A percentile compares a stretch with the other conserved stretches of the same genome.
These are phyloP conservation scores for Buddleja alternifolia DNA, from an alignment of 257 asterid genomes.

Conservation along the genomic window DNA sequence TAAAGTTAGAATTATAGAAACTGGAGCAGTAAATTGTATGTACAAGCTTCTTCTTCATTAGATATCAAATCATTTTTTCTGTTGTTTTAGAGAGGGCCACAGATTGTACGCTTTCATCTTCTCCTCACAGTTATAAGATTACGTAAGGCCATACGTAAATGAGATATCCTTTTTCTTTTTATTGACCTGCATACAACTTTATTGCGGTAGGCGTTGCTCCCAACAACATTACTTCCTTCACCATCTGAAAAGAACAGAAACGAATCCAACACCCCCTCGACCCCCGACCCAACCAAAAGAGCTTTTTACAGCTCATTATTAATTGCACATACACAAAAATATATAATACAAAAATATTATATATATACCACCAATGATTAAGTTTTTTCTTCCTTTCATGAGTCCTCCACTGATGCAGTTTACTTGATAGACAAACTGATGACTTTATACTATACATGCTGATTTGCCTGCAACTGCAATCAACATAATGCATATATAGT, in stretches of 20 bases:
- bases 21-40: background rate
- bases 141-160: background rate
- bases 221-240: background rate
- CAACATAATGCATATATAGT: too few species aligned
- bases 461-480: too few species aligned
- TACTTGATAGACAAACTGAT: too few species aligned
- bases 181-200: background rate
- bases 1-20: background rate
- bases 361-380: too few species aligned
- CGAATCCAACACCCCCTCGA: background rate
- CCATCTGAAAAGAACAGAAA: background rate
- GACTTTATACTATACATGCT: too few species aligned
- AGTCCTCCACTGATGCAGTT: too few species aligned
- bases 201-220: constrained; percentile 1
- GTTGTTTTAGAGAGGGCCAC: too few species aligned
- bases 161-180: background rate
- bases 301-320: background rate
- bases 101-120: too few species aligned
- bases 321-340: constrained; percentile 1
- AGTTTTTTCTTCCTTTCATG: too few species aligned
- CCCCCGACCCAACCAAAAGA: background rate
- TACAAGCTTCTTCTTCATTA: too few species aligned
- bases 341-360: background rate
- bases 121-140: too few species aligned
- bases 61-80: too few species aligned